phyloP scores from a whole-genome alignment of 306 rosid genomes.

The Medicago ruthenica region DNA sequence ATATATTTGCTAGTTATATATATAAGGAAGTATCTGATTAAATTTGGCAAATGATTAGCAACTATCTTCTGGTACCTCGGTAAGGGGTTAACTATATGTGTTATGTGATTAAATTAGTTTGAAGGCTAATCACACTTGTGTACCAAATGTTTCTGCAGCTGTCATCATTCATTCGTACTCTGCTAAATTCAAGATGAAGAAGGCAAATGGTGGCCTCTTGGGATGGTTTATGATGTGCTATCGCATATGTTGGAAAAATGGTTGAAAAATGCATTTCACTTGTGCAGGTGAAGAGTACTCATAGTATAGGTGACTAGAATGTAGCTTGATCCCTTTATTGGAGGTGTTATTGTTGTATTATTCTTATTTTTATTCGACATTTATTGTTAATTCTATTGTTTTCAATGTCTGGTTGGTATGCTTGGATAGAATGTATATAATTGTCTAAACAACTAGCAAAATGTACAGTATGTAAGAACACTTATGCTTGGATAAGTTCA shows the following conservation, averaged over 20 bases:
- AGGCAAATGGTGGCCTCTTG: background rate
- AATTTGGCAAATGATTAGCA: too few species aligned
- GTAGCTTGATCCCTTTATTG: background rate
- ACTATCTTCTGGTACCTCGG: background rate
- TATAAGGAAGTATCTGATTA: background rate
- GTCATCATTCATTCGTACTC: background rate
- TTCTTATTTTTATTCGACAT: background rate
- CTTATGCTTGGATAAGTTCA: too few species aligned
- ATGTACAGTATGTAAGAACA: background rate
- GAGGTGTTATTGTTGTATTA: slow-evolving; percentile 6
- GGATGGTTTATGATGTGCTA: slow-evolving; percentile 1
- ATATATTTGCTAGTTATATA: too few species aligned
- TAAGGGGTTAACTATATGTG: background rate
- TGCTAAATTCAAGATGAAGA: slow-evolving; percentile 9
- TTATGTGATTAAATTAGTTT: background rate
- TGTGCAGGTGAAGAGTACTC: background rate
- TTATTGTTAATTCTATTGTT: background rate
- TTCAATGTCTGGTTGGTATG: background rate
- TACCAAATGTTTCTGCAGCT: slow-evolving; percentile 8
- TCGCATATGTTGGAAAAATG: background rate
- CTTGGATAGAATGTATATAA: background rate
- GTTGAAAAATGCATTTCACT: background rate
- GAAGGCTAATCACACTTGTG: slow-evolving; percentile 12
- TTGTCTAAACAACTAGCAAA: too few species aligned
- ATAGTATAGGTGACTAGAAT: background rate